Percentiles rank a stretch among this genome's conserved stretches.
Conservation (phyloP, 176 grass and related monocot species). For the Triticum turgidum region DNA sequence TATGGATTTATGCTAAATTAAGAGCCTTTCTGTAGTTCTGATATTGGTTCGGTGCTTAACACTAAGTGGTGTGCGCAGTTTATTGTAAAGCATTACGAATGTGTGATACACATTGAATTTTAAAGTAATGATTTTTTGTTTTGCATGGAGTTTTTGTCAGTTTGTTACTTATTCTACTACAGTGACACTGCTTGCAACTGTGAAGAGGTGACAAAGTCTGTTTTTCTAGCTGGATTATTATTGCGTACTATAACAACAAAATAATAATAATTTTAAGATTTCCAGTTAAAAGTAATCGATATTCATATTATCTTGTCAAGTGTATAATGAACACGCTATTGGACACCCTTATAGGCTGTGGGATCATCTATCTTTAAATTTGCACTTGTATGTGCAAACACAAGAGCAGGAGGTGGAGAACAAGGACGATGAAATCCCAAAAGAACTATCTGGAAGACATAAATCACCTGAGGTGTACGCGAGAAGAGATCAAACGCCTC, state of each 20-base stretch:
- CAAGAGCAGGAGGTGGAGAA: constrained; percentile 34
- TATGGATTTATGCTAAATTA: neutral
- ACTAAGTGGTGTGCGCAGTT: neutral
- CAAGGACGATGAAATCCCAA: constrained; percentile 32
- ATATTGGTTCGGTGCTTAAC: neutral
- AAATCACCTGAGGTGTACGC: constrained; percentile 29
- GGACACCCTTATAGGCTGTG: constrained; percentile 58
- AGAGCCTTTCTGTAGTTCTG: neutral
- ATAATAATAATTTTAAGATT: neutral
- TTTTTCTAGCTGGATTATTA: neutral
- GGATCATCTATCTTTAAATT: constrained; percentile 80
- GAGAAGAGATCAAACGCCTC: constrained; percentile 37
- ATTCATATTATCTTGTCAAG: neutral
- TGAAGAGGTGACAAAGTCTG: neutral
- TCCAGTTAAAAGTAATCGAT: neutral
- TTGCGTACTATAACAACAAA: neutral
- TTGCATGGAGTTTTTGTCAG: neutral
- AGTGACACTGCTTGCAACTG: neutral
- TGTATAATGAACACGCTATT: constrained; percentile 9
- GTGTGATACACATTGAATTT: neutral
- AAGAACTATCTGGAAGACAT: constrained; percentile 40
- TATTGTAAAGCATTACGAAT: neutral
- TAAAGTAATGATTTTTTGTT: neutral
- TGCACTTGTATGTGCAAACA: constrained; percentile 54
- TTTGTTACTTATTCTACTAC: neutral